A percentile compares a stretch with the other conserved stretches of the same genome.
phyloP scores from a whole-genome alignment of 805 yeast species.

The Yarrowia alimentaria region DNA sequence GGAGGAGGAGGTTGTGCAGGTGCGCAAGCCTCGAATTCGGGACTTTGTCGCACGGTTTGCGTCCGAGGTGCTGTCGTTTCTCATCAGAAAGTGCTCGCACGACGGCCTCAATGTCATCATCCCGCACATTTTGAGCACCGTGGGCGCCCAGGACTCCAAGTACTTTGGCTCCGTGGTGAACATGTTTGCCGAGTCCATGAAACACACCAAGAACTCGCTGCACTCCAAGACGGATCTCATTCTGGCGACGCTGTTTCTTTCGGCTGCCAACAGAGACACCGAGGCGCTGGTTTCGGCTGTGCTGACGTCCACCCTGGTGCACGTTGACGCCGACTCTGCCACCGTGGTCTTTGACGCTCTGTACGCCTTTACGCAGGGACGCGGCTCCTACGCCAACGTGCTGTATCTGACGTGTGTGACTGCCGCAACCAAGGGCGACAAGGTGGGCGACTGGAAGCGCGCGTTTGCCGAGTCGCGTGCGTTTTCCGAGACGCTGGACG shows the following conservation, averaged over 20 bases:
- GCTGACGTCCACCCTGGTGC: too few species aligned
- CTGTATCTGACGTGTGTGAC: conserved; percentile 30
- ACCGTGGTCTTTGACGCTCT: conserved; percentile 27
- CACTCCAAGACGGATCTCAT: conserved; percentile 68
- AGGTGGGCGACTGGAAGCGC: conserved; percentile 40
- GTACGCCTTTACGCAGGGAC: not conserved
- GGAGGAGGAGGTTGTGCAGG: not conserved
- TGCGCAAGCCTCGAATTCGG: conserved; percentile 54
- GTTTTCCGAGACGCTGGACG: not conserved
- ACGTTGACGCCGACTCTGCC: too few species aligned
- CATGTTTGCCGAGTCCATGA: conserved; percentile 70
- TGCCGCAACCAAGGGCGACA: conserved; percentile 42
- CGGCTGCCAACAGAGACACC: not conserved
- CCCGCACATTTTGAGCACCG: conserved; percentile 40
- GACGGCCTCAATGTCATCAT: conserved; percentile 51
- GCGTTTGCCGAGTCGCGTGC: not conserved
- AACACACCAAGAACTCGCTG: conserved; percentile 64
- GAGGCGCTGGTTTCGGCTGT: too few species aligned
- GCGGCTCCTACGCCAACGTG: conserved; percentile 24
- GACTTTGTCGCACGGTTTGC: conserved; percentile 71
- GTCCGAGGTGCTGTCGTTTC: conserved; percentile 85
- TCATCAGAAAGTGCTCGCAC: conserved; percentile 64
- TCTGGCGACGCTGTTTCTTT: conserved; percentile 35
- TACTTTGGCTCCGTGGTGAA: conserved; percentile 59
- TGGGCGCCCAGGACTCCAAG: conserved; percentile 44